A percentile compares a stretch with the other conserved stretches of the same genome.
Conservation (phyloP, 78 protist species). For the Cavenderia fasciculata region DNA sequence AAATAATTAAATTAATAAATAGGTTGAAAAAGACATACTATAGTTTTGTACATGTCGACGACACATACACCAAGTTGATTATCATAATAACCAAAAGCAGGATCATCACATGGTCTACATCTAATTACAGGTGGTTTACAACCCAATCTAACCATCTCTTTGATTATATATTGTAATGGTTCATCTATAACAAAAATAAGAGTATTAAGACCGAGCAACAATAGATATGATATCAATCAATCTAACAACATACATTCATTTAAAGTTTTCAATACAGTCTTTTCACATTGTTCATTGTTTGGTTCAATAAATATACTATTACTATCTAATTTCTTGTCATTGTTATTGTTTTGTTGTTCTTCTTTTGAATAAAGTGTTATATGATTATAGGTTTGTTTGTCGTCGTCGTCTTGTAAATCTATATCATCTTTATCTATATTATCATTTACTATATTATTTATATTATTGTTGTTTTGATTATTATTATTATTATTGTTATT, state of each 20-base stretch:
- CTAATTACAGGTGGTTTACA: slow-evolving; percentile 57
- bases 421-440: no score
- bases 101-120: slow-evolving; percentile 62
- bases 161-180: slow-evolving; percentile 40
- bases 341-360: no score
- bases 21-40: background rate
- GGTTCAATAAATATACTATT: background rate
- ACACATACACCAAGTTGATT: slow-evolving; percentile 34
- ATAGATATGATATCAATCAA: background rate
- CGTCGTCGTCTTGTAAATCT: no score
- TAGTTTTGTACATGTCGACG: background rate
- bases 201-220: background rate
- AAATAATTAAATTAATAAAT: background rate
- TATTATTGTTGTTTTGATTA: no score
- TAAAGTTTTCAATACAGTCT: background rate
- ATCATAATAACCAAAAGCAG: slow-evolving; percentile 33
- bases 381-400: no score
- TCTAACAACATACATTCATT: background rate
- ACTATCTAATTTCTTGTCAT: no score
- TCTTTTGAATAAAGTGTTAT: no score
- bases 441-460: no score
- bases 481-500: no score
- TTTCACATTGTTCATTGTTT: slow-evolving; percentile 2
- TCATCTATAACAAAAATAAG: background rate
- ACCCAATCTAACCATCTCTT: slow-evolving; percentile 49